Base-by-base conservation (phyloP, 768 basidiomycete species). In the Tylopilus plumbeoviolaceoides region DNA sequence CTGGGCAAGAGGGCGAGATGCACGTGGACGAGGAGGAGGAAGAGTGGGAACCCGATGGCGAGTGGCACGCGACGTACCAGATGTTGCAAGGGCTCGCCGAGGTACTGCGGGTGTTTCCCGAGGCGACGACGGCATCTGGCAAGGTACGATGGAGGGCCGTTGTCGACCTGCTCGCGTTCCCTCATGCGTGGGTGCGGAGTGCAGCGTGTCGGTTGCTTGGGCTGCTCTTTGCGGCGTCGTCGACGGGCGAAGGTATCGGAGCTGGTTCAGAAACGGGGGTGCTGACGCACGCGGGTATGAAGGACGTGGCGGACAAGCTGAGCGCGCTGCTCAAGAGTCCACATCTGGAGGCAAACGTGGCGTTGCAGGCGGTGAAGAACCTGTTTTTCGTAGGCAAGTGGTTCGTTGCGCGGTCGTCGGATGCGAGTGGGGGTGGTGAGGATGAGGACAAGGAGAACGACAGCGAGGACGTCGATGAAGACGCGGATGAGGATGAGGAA, bases 121-220 rank as follows among this genome's bases (percentile, higher is more conserved):
- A 78, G 46, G 62, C 76, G 41, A 72, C 75, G 4, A 71, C 65
- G 2, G 68, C 78, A 35, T 70, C 73, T 9, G 75, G 75, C 39
- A 73, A 68, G 51, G 72, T 90, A 1, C 65, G 76, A 1, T 95
- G 94, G 93, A 59, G 70, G 10, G 63, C 74, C 1, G 75, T 97
- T 39, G 73, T 81, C 21, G 60, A 73, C 0, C 84, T 89, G 60
- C 79, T 98, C 4, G 75, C 88, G 3, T 98, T 87, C 72, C 94
- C 95, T 5, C 97, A 99, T 67, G 82, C 91, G 5, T 98, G 95
- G 95, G 93, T 97, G 0, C 85, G 95, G 39, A 83, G 82, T 6
- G 87, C 86, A 1, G 78, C 93, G 2, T 85, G 86, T 53, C 78
- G 91, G 50, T 75, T 93, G 12, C 66, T 97, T 3, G 91, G 91